Evolutionary conservation across 2,329 filamentous ascomycete genomes (phyloP), one percentile per base, ranked within the genome.

Genomic region (Zymoseptoria passerinii): DNA sequence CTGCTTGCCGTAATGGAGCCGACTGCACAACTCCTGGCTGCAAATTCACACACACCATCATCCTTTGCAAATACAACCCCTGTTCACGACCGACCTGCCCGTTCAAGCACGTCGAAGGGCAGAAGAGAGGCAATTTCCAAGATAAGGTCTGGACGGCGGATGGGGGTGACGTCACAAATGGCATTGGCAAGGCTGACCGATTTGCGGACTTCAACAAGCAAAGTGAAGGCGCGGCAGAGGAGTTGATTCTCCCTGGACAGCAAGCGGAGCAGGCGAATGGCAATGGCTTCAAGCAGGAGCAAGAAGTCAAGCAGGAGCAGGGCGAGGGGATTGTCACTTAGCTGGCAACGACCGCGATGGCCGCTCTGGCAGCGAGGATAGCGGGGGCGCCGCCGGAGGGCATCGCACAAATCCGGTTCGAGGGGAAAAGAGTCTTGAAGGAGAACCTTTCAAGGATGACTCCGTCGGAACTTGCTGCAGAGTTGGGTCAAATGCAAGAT

Each of bases 121-220:
- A 99, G 71, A 81, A 83, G 77, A 85, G 89, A 66, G 90, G 89
- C 54, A 84, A 83, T 13, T 92, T 91, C 74, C 83, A 86, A 61
- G 90, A 95, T 73, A 96, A 95, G 76, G 90, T 95, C 28, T 97
- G 92, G 92, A 91, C 86, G 18, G 83, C 90, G 2, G 82, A 81
- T 40, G 76, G 75, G 20, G 23, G 6, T 29, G 50, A 44, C 6
- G 70, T 65, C 9, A 63, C 61, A 16, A 61, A 66, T 54, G 67
- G 69, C 65, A 78, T 63, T 19, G 62, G 66, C 19, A 69, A 67
- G 59, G 59, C 60, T 10, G 65, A 68, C 8, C 57, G 68, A 9
- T 71, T 70, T 40, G 65, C 64, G 29, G 65, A 63, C 40, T 58
- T 70, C 50, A 60, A 63, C 20, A 59, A 58, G 58, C 57, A 61